phyloP scores from a whole-genome alignment of 75 land plant genomes.

The Sequoiadendron giganteum region DNA sequence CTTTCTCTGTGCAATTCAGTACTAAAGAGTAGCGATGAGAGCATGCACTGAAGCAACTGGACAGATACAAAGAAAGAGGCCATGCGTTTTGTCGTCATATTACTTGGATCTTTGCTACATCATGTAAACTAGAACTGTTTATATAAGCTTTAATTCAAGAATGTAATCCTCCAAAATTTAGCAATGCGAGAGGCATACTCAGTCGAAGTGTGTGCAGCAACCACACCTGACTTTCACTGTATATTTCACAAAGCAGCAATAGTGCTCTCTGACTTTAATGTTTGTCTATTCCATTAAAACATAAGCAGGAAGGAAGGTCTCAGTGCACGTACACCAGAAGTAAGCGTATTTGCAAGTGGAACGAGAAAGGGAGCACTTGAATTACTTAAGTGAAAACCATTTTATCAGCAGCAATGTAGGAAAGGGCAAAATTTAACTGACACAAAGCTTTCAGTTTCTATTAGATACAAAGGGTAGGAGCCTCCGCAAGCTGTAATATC shows the following conservation, averaged over 20 bases:
- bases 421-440: constrained; percentile 11
- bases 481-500: constrained; percentile 11
- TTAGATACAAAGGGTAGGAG: constrained; percentile 2
- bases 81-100: neutral
- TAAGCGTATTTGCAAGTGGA: neutral
- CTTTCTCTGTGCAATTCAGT: neutral
- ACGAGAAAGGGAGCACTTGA: constrained; percentile 7
- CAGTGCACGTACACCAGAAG: neutral
- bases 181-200: constrained; percentile 9
- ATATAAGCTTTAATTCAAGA: neutral
- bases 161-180: neutral
- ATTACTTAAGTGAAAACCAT: constrained; percentile 4
- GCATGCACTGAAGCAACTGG: neutral
- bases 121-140: neutral
- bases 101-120: neutral
- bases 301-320: neutral
- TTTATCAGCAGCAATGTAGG: neutral
- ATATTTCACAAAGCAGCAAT: neutral
- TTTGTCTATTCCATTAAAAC: constrained; percentile 1
- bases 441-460: constrained; percentile 5
- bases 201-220: neutral
- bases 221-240: neutral
- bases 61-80: neutral
- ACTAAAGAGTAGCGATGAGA: neutral
- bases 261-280: neutral